Evolutionary conservation across 345 rosid species (phyloP).

Genomic region (Eucalyptus curtisii): DNA sequence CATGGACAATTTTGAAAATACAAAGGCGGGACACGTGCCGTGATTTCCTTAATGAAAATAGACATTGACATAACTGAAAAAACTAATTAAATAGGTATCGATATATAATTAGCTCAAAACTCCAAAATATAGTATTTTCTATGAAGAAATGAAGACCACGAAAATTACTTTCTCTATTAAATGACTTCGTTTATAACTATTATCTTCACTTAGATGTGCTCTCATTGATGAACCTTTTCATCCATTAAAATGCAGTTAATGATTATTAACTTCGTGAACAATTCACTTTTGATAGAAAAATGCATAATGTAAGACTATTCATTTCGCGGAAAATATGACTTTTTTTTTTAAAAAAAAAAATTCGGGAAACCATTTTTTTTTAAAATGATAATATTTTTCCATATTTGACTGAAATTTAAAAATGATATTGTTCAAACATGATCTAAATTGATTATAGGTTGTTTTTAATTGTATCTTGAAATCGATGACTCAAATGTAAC

Average conservation of each 20-base stretch:
- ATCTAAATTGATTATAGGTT: neutral
- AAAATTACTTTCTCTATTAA: neutral
- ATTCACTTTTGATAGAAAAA: neutral
- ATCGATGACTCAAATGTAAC: too few species aligned
- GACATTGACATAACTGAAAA: neutral
- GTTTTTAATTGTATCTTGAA: neutral
- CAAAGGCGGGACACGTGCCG: neutral
- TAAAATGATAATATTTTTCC: fast-evolving
- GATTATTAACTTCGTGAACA: neutral
- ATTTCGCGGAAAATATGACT: fast-evolving
- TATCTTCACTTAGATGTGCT: neutral
- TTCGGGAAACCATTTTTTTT: fast-evolving
- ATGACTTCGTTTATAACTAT: neutral
- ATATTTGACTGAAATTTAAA: fast-evolving
- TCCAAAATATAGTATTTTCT: neutral
- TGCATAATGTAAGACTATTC: fast-evolving
- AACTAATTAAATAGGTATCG: neutral
- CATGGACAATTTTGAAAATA: neutral
- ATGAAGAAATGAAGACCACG: neutral
- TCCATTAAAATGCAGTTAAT: neutral
- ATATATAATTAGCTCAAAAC: neutral
- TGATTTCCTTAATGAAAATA: neutral
- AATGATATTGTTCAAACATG: too few species aligned
- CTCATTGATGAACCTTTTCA: neutral
- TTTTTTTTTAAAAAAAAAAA: too few species aligned